A percentile compares a stretch with the other conserved stretches of the same genome.
Conservation (phyloP, 805 yeast species). For the Scheffersomyces amazonensis region DNA sequence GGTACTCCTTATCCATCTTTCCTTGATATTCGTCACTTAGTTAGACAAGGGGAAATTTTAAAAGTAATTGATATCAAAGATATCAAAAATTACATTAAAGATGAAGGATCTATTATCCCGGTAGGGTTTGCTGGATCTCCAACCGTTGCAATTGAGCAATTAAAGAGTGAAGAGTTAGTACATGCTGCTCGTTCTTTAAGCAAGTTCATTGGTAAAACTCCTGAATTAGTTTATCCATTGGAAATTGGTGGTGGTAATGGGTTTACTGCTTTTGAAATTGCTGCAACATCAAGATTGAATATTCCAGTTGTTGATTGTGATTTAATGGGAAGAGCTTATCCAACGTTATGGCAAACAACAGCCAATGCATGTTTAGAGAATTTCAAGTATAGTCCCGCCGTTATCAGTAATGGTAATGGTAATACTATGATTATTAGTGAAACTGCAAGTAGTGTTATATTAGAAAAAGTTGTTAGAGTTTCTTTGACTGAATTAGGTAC, state of each 20-base stretch:
- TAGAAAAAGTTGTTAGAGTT: slow-evolving; percentile 41
- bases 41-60: slow-evolving; percentile 31
- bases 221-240: slow-evolving; percentile 34
- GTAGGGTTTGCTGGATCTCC: slow-evolving; percentile 42
- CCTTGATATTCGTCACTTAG: slow-evolving; percentile 28
- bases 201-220: slow-evolving; percentile 20
- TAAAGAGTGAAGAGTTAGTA: slow-evolving; percentile 35
- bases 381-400: slow-evolving; percentile 21
- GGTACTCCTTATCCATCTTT: slow-evolving; percentile 44
- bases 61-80: slow-evolving; percentile 33
- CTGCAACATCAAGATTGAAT: slow-evolving; percentile 14
- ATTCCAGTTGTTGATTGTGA: slow-evolving; percentile 36
- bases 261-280: slow-evolving; percentile 13
- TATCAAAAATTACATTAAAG: slow-evolving; percentile 13
- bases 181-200: slow-evolving; percentile 25
- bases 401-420: slow-evolving; percentile 39
- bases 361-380: slow-evolving; percentile 23
- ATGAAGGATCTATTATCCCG: slow-evolving; percentile 27
- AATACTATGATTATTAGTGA: slow-evolving; percentile 30
- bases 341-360: slow-evolving; percentile 38
- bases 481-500: slow-evolving; percentile 42
- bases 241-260: slow-evolving; percentile 49
- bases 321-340: slow-evolving; percentile 45
- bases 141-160: slow-evolving; percentile 43
- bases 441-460: slow-evolving; percentile 24